Conservation (phyloP, 2,329 filamentous ascomycete species). For the Diaporthe vaccinii region DNA sequence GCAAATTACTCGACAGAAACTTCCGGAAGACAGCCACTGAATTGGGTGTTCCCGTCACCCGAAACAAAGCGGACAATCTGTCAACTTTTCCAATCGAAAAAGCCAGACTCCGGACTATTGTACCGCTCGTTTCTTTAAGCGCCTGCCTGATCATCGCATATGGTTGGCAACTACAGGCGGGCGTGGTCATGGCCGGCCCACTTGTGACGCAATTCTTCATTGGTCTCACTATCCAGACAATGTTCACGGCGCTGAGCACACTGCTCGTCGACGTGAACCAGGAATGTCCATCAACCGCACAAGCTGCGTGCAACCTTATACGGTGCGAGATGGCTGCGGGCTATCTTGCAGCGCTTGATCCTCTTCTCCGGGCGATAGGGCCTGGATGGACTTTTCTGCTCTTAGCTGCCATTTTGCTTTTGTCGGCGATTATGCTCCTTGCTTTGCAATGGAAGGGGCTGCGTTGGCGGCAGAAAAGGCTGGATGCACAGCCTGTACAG, state of each 20-base stretch:
- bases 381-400: conserved; percentile 26
- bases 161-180: conserved; percentile 20
- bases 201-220: conserved; percentile 29
- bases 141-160: conserved; percentile 17
- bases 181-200: conserved; percentile 15
- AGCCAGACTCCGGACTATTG: conserved; percentile 17
- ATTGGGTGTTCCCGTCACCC: not conserved
- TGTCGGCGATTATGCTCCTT: not conserved
- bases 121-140: not conserved
- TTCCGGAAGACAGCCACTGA: conserved; percentile 19
- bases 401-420: not conserved
- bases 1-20: conserved; percentile 23
- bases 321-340: conserved; percentile 25
- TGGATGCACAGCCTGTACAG: not conserved
- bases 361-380: not conserved
- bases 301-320: conserved; percentile 28
- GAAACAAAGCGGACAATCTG: not conserved
- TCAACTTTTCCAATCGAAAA: conserved; percentile 22
- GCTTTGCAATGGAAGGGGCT: not conserved
- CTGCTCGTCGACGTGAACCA: conserved; percentile 22
- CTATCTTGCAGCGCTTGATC: conserved; percentile 26
- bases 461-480: not conserved
- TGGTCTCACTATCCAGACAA: conserved; percentile 21
- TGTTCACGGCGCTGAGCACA: conserved; percentile 23
- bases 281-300: conserved; percentile 27